phyloP scores from a whole-genome alignment of 257 asterid species.

The Datura wrightii region DNA sequence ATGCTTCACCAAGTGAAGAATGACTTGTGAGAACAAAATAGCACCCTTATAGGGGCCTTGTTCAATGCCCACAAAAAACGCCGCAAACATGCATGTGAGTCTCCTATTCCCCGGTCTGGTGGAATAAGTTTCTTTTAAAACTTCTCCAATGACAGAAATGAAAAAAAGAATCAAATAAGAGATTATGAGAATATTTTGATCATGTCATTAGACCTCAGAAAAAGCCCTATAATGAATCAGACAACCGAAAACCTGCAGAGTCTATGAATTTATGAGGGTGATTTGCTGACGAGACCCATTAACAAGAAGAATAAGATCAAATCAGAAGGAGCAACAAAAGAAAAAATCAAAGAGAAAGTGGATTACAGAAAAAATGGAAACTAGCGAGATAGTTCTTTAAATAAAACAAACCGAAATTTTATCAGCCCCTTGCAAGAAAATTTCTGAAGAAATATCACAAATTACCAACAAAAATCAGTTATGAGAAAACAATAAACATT shows the following conservation, averaged over 20 bases:
- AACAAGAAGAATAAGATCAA: neutral
- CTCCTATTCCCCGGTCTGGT: neutral
- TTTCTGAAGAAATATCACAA: neutral
- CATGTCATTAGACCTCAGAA: neutral
- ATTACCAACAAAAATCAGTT: neutral
- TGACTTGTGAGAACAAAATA: neutral
- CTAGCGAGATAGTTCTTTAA: neutral
- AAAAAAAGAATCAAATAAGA: neutral
- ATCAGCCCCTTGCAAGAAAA: neutral
- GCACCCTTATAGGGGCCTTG: neutral
- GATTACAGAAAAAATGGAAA: neutral
- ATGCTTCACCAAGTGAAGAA: constrained; percentile 17
- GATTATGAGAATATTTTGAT: neutral
- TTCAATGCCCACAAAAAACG: neutral
- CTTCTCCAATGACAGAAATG: neutral
- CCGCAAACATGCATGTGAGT: neutral
- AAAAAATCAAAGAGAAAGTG: neutral
- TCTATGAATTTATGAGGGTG: neutral
- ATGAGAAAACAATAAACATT: constrained; percentile 9
- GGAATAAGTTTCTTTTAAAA: neutral
- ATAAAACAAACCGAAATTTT: neutral
- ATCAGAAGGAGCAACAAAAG: neutral
- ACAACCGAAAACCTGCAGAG: neutral
- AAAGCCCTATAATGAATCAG: neutral
- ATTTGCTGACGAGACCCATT: neutral